These are phyloP conservation scores for Epithele typhae DNA, from an alignment of 768 basidiomycete genomes.

Conservation along the genomic window DNA sequence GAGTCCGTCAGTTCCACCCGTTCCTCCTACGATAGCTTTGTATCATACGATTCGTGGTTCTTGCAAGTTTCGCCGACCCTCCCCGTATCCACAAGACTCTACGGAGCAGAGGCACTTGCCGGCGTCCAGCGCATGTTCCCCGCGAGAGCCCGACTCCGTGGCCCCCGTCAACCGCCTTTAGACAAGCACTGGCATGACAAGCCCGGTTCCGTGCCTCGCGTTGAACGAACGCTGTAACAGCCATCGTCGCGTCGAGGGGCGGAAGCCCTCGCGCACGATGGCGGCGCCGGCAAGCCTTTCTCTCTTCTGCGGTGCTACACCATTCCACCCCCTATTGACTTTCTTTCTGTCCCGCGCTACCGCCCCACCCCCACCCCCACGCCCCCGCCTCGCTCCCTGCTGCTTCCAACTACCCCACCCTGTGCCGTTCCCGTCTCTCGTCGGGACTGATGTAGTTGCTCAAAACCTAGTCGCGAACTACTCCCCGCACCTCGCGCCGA, in stretches of 20 bases:
- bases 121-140: too few species aligned
- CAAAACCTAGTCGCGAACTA: slow-evolving; percentile 90
- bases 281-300: too few species aligned
- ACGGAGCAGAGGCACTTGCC: neutral
- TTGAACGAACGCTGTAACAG: too few species aligned
- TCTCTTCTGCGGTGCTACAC: slow-evolving; percentile 1
- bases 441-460: slow-evolving; percentile 80
- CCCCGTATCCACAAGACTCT: neutral
- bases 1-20: slow-evolving; percentile 38
- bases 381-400: slow-evolving; percentile 15
- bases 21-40: slow-evolving; percentile 9
- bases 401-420: slow-evolving; percentile 22
- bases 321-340: slow-evolving; percentile 16
- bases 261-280: too few species aligned
- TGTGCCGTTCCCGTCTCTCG: slow-evolving; percentile 36
- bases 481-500: slow-evolving; percentile 76
- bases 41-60: slow-evolving; percentile 8
- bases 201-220: too few species aligned
- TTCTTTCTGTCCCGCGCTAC: slow-evolving; percentile 18
- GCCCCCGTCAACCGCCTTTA: too few species aligned
- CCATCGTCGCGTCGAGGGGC: too few species aligned
- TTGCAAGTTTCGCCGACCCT: slow-evolving; percentile 6
- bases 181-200: too few species aligned
- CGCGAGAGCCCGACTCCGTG: too few species aligned
- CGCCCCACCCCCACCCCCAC: slow-evolving; percentile 18